These are phyloP conservation scores for Lactifluus piperatus DNA, from an alignment of 768 basidiomycete species.

Conservation along the genomic window DNA sequence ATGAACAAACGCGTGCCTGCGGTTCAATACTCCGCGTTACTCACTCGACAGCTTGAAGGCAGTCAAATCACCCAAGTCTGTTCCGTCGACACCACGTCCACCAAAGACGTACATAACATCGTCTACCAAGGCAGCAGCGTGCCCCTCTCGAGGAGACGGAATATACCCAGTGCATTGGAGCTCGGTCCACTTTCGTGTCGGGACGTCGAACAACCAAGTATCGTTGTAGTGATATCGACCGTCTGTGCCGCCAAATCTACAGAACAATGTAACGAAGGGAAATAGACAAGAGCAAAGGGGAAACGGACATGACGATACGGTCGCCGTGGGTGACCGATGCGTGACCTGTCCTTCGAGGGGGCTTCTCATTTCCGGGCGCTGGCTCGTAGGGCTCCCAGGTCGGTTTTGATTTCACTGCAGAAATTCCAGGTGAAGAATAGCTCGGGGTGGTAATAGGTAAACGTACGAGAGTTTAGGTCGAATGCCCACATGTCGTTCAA, in stretches of 20 bases:
- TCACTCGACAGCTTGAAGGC: conserved; percentile 96
- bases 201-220: conserved; percentile 89
- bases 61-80: conserved; percentile 88
- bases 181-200: conserved; percentile 79
- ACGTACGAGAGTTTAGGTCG: conserved; percentile 87
- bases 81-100: conserved; percentile 93
- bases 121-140: conserved; percentile 92
- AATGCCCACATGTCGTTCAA: conserved; percentile 94
- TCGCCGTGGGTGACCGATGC: conserved; percentile 77
- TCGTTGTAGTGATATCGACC: conserved; percentile 99
- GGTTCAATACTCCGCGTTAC: conserved; percentile 28
- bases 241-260: conserved; percentile 96
- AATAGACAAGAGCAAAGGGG: conserved; percentile 16
- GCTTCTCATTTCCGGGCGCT: conserved; percentile 43
- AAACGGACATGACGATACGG: conserved; percentile 18
- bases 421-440: conserved; percentile 4
- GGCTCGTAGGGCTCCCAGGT: conserved; percentile 78
- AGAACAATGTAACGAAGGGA: neutral
- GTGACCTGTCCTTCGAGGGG: conserved; percentile 88
- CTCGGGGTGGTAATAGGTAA: neutral
- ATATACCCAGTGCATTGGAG: conserved; percentile 95
- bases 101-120: conserved; percentile 98
- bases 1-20: neutral
- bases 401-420: conserved; percentile 69
- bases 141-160: conserved; percentile 91